Evolutionary conservation across 2,329 filamentous ascomycete genomes (phyloP), one percentile per base, ranked within the genome.

Genomic region (Stagonosporopsis vannaccii): DNA sequence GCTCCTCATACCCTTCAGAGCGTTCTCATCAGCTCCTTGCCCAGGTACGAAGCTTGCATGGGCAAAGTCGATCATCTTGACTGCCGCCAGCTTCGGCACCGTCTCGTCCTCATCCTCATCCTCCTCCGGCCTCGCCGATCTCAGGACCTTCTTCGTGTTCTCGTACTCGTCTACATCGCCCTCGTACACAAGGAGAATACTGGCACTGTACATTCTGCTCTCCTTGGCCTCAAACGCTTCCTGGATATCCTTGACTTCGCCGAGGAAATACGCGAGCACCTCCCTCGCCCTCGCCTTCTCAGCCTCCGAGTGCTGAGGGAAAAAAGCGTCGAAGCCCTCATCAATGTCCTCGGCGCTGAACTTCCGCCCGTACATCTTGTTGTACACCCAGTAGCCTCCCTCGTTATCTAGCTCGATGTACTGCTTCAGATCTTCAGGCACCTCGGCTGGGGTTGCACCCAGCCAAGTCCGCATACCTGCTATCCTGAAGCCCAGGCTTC

Each of bases 1-100:
- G 71, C 84, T 94, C 70, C 87, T 82, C 59, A 97, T 85, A 0
- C 93, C 93, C 32, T 80, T 80, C 28, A 97, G 80, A 13, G 85
- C 80, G 70, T 98, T 98, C 77, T 96, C 89, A 73, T 99, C 95
- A 0, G 90, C 89, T 0, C 94, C 94, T 67, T 89, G 78, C 1
- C 92, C 91, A 0, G 91, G 90, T 1, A 87, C 89, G 88, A 90
- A 98, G 45, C 82, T 79, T 11, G 95, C 95, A 76, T 99, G 95
- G 1, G 95, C 95, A 82, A 99, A 99, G 75, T 99, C 95, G 66
- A 99, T 99, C 61, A 99, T 82, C 72, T 94, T 95, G 45, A 97
- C 82, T 12, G 87, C 84, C 68, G 89, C 91, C 39, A 96, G 85
- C 66, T 88, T 88, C 0, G 89, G 89, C 13, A 72, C 48, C 36